Percentiles rank a stretch among this genome's conserved stretches.
These are phyloP conservation scores for Podospora tetraspora DNA, from an alignment of 495 filamentous ascomycete genomes.

Conservation along the genomic window DNA sequence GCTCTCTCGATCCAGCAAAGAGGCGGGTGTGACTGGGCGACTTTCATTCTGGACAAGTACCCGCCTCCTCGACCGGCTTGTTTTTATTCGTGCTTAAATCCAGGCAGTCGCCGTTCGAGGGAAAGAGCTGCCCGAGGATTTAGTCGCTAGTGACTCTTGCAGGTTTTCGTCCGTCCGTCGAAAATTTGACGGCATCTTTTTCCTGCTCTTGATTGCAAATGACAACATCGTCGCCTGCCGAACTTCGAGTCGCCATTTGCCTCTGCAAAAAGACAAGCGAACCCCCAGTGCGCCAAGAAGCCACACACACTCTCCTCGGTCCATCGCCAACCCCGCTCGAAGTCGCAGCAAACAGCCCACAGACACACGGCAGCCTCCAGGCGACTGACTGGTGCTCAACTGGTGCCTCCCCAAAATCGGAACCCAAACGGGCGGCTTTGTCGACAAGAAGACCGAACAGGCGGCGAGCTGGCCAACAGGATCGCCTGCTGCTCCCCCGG, in stretches of 20 bases:
- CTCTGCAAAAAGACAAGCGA: background rate
- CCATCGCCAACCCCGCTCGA: background rate
- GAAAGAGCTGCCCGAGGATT: conserved; percentile 12
- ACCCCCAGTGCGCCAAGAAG: background rate
- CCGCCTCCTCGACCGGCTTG: conserved; percentile 9
- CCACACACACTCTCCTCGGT: background rate
- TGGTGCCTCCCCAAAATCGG: background rate
- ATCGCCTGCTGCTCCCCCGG: background rate
- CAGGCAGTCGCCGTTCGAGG: conserved; percentile 19
- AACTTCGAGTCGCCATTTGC: background rate
- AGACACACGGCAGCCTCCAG: background rate
- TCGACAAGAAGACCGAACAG: background rate
- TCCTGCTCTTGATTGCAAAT: background rate
- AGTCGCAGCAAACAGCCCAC: background rate
- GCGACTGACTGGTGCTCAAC: background rate
- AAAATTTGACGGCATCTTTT: conserved; percentile 8
- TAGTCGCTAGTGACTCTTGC: conserved; percentile 10
- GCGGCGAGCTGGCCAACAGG: background rate
- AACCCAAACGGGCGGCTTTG: background rate
- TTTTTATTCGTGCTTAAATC: conserved; percentile 29
- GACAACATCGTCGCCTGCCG: background rate
- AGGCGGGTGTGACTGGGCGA: conserved; percentile 18
- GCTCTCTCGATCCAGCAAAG: conserved; percentile 2
- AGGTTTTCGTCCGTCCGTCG: conserved; percentile 1
- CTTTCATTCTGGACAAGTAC: conserved; percentile 20